Conservation (phyloP, 257 asterid genomes). For the Forsythia viridissima region DNA sequence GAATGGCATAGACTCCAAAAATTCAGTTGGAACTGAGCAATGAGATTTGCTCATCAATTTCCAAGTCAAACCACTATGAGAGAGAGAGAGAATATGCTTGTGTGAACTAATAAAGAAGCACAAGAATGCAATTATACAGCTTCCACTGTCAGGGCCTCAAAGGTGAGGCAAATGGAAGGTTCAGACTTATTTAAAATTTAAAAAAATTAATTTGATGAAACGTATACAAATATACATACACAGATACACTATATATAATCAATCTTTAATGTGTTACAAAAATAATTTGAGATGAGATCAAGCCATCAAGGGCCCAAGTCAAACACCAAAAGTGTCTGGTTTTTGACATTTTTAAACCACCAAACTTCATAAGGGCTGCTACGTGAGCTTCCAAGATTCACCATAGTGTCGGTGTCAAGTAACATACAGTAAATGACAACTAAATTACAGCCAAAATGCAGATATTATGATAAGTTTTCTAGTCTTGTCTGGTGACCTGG, state of each 20-base stretch:
- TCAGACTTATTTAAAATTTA: slow-evolving; percentile 24
- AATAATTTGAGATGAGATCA: not conserved
- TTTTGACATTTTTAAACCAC: slow-evolving; percentile 18
- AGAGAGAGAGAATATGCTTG: slow-evolving; percentile 29
- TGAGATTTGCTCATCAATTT: slow-evolving; percentile 17
- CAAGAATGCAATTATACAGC: slow-evolving; percentile 25
- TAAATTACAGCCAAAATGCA: slow-evolving; percentile 40
- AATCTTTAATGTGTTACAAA: slow-evolving; percentile 1
- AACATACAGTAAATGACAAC: slow-evolving; percentile 54
- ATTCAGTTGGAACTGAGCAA: slow-evolving; percentile 26
- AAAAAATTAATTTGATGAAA: not conserved
- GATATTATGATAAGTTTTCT: slow-evolving; percentile 29
- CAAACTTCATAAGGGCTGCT: not conserved
- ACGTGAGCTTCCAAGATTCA: slow-evolving; percentile 37
- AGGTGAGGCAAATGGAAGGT: slow-evolving; percentile 47
- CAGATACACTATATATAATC: not conserved
- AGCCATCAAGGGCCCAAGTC: slow-evolving; percentile 12
- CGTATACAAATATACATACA: not conserved
- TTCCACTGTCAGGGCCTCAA: slow-evolving; percentile 30
- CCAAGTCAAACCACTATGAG: slow-evolving; percentile 27
- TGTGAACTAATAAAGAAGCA: slow-evolving; percentile 33
- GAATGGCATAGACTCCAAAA: slow-evolving; percentile 42
- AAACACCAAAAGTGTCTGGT: slow-evolving; percentile 23
- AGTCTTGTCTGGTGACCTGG: slow-evolving; percentile 44
- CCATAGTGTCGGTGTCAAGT: slow-evolving; percentile 53